Evolutionary conservation across 371 early-diverging fungal species (phyloP).

Genomic region (Lichtheimia corymbifera): DNA sequence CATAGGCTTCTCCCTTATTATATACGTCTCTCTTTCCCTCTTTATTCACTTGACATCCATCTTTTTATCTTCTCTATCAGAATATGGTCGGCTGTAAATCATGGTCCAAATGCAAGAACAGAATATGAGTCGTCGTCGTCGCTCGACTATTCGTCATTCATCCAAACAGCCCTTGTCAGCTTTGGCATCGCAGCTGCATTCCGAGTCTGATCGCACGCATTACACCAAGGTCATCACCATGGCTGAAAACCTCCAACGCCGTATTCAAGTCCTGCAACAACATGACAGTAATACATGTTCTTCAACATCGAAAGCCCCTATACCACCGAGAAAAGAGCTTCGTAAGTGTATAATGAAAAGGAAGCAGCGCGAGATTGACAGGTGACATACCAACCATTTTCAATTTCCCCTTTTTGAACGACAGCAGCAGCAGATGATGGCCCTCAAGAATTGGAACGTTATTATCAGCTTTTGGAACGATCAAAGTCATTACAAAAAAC

Average conservation of each 20-base stretch:
- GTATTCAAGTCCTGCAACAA: constrained; percentile 14
- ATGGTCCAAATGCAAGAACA: too few species aligned
- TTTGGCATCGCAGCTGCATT: constrained; percentile 9
- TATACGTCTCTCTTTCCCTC: too few species aligned
- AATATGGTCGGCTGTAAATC: too few species aligned
- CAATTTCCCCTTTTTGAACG: neutral
- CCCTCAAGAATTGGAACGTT: constrained; percentile 16
- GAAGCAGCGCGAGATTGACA: too few species aligned
- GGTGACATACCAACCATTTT: neutral
- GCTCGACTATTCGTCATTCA: too few species aligned
- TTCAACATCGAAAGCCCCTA: neutral
- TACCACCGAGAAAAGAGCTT: too few species aligned
- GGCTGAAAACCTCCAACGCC: constrained; percentile 14
- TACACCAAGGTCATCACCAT: constrained; percentile 17
- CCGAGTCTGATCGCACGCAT: constrained; percentile 19
- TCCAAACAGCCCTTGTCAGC: neutral
- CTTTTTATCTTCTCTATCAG: too few species aligned
- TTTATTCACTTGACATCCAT: too few species aligned
- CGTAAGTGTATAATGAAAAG: too few species aligned
- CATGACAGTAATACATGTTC: neutral
- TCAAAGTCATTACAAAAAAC: constrained; percentile 15
- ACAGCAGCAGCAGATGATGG: neutral
- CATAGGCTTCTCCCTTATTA: too few species aligned
- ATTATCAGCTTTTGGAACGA: constrained; percentile 18
- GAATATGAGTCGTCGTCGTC: too few species aligned